Base-by-base conservation (phyloP, 1,139 yeast genomes). In the Kodamaea ohmeri region DNA sequence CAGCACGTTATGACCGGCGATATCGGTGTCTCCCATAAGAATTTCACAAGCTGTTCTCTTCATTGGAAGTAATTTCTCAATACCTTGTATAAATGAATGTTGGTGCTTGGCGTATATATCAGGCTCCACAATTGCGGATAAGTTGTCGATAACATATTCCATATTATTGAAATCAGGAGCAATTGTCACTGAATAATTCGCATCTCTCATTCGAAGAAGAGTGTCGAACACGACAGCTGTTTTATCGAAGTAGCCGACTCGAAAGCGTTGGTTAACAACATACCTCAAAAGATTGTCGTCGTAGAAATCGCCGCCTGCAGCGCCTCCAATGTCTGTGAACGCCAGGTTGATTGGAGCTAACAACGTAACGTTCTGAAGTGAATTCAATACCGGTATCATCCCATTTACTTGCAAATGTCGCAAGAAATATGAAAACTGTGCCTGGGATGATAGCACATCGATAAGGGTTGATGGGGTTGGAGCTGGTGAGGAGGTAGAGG, bases 301-400 rank as follows among this genome's bases (percentile, higher is more conserved):
- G 41, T 30, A 40, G 12, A 15, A 19, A 9, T 18, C 30, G 14
- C 32, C 35, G 31, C 35, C 41, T 28, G 37, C 45, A 28, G 40
- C 20, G 4, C 39, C 48, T 31, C 34, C 21, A 4, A 31, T 18
- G 17, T 48, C 53, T 12, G 64, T 69, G 59, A 85, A 89, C 1
- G 96, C 97, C 50, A 84, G 80, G 60, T 90, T 88, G 14, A 86
- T 74, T 0, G 97, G 97, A 0, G 97, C 97, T 33, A 88, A 58
- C 14, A 90, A 62, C 0, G 97, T 88, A 37, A 83, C 73, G 55
- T 89, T 84, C 25, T 68, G 64, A 44, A 84, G 60, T 25, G 66
- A 65, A 56, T 88, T 90, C 36, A 92, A 59, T 24, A 65, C 60
- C 1, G 95, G 94, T 1, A 92, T 67, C 44, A 85, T 62, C 9